Evolutionary conservation across 2,329 filamentous ascomycete species (phyloP), one percentile per base, ranked within the genome.

Genomic region (Neurospora sp.): DNA sequence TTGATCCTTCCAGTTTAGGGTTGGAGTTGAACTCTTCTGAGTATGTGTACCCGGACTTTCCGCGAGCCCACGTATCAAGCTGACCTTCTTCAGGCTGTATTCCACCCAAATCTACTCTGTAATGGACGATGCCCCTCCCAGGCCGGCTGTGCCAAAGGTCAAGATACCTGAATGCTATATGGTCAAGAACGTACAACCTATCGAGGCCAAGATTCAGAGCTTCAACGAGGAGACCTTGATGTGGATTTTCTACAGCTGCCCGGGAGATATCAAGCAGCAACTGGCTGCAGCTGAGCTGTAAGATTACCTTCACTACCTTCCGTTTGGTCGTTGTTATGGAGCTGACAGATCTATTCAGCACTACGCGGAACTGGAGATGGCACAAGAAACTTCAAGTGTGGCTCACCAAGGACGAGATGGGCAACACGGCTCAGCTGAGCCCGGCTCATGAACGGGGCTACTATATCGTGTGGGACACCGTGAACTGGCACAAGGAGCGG

Each of bases 211-310:
- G 78, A 88, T 90, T 67, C 82, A 82, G 52, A 89, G 85, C 73
- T 90, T 91, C 78, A 90, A 90, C 73, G 89, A 91, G 73, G 89
- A 91, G 78, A 90, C 89, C 0, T 79, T 91, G 67, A 87, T 91
- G 78, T 90, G 87, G 84, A 90, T 91, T 73, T 91, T 91, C 76
- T 90, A 91, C 78, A 89, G 86, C 78, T 89, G 86, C 71, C 87
- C 89, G 8, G 82, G 84, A 66, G 88, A 90, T 75, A 76, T 85
- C 42, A 87, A 89, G 77, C 89, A 91, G 76, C 85, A 88, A 67
- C 80, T 89, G 79, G 89, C 89, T 2, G 88, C 89, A 0, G 81
- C 84, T 52, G 87, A 90, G 77, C 81, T 91, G 87, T 90, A 80
- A 79, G 86, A 67, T 28, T 19, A 36, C 17, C 11, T 66, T 23